Evolutionary conservation across 2,329 filamentous ascomycete species (phyloP), one percentile per base, ranked within the genome.

Genomic region (Rutstroemia sp.): DNA sequence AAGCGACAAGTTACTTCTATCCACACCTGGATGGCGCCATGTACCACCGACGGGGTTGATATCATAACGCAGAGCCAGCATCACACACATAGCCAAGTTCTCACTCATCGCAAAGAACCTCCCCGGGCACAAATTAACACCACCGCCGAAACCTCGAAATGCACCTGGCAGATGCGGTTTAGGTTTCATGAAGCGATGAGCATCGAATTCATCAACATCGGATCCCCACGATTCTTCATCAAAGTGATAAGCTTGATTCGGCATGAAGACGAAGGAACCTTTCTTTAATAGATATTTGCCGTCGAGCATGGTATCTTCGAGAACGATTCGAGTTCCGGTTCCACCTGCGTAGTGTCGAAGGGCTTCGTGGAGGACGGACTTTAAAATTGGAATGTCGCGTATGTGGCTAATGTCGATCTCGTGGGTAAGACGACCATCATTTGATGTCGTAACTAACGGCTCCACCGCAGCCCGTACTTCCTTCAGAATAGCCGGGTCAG

Each of bases 91-190:
- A 21, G 25, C 19, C 12, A 18, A 39, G n/a, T 41, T 39, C 18
- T 50, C 34, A 50, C 23, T 50, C 48, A 38, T 38, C 19, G 48
- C 48, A 41, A 23, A 50, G 38, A 50, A 50, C 21, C 48, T 50
- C 14, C 48, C 48, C 7, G 48, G 18, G 16, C 48, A 50, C n/a
- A 50, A 7, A 50, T 50, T 50, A 16, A 50, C 8, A 10, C 48
- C 48, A 16, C 48, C 48, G 37, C 48, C 48, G 41, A 50, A 50
- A 16, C 18, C 27, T 25, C 48, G 34, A 21, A 50, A 50, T 23
- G 48, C 48, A 16, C 30, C 48, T 39, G 48, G 34, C 5, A 16
- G 25, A 37, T 41, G 21, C 9, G 12, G 25, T n/a, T 51, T 41
- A 23, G 21, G 39, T 18, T 52, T 44, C 38, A 21, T 52, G n/a